phyloP scores from a whole-genome alignment of 495 filamentous ascomycete genomes.

The Endocarpon pusillum region DNA sequence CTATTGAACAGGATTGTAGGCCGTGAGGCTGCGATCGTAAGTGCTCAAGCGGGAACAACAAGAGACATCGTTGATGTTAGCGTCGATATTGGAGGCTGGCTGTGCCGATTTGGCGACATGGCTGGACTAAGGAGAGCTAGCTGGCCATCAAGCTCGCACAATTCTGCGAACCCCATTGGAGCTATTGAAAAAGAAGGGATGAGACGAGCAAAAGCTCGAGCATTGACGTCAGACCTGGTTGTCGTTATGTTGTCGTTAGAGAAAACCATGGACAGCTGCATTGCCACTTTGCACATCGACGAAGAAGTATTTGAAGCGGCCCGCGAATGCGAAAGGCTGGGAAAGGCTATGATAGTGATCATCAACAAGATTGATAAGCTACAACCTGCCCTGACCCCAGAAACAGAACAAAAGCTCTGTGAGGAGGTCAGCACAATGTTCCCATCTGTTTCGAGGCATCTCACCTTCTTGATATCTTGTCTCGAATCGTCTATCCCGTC shows the following conservation, averaged over 20 bases:
- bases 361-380: conserved; percentile 72
- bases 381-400: conserved; percentile 2
- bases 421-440: conserved; percentile 16
- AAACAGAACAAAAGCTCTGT: conserved; percentile 7
- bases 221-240: conserved; percentile 69
- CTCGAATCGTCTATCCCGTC: conserved; percentile 14
- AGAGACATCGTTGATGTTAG: conserved; percentile 86
- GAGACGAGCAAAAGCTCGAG: conserved; percentile 63
- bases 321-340: conserved; percentile 33
- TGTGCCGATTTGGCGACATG: conserved; percentile 80
- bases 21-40: conserved; percentile 87
- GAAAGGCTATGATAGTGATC: conserved; percentile 47
- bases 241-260: conserved; percentile 65
- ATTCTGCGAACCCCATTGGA: conserved; percentile 39
- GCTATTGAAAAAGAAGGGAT: conserved; percentile 83
- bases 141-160: too few relatives aligned
- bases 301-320: conserved; percentile 41
- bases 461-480: conserved; percentile 57
- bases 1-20: conserved; percentile 85
- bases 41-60: conserved; percentile 78
- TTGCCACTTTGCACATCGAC: conserved; percentile 27
- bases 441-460: conserved; percentile 20
- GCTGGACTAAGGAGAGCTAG: too few relatives aligned
- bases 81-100: conserved; percentile 76
- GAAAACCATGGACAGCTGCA: conserved; percentile 14